These are phyloP conservation scores for Saturnispora dispora DNA, from an alignment of 805 yeast species.

Conservation along the genomic window DNA sequence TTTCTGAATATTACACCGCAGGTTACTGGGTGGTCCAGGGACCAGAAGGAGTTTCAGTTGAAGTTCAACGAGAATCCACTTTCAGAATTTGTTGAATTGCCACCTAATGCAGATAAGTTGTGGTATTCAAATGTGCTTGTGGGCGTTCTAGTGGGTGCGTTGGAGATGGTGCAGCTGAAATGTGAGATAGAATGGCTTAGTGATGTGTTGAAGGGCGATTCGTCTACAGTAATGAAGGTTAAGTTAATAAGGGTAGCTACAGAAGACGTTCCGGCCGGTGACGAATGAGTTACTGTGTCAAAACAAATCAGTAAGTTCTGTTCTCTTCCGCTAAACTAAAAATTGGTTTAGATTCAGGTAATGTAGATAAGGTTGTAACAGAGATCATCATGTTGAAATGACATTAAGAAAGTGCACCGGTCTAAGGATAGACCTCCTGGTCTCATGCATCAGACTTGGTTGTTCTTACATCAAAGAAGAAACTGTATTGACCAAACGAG, in stretches of 20 bases:
- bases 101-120: slow-evolving; percentile 61
- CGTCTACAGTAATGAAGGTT: slow-evolving; percentile 68
- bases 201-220: slow-evolving; percentile 78
- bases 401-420: neutral
- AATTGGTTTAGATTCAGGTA: slow-evolving; percentile 22
- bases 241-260: slow-evolving; percentile 63
- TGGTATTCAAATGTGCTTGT: slow-evolving; percentile 91
- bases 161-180: slow-evolving; percentile 93
- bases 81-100: slow-evolving; percentile 91
- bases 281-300: slow-evolving; percentile 36
- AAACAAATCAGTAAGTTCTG: slow-evolving; percentile 7
- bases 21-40: slow-evolving; percentile 59
- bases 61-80: slow-evolving; percentile 79
- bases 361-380: slow-evolving; percentile 29
- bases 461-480: neutral
- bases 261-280: slow-evolving; percentile 97
- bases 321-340: slow-evolving; percentile 7
- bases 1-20: slow-evolving; percentile 77
- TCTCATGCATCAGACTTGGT: neutral
- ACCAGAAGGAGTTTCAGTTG: slow-evolving; percentile 64
- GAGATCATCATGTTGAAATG: slow-evolving; percentile 22
- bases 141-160: slow-evolving; percentile 84
- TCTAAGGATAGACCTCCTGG: neutral
- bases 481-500: neutral
- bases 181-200: slow-evolving; percentile 74